Evolutionary conservation across 2,329 filamentous ascomycete genomes (phyloP), one percentile per base, ranked within the genome.

Genomic region (Hypoxylon sp.): DNA sequence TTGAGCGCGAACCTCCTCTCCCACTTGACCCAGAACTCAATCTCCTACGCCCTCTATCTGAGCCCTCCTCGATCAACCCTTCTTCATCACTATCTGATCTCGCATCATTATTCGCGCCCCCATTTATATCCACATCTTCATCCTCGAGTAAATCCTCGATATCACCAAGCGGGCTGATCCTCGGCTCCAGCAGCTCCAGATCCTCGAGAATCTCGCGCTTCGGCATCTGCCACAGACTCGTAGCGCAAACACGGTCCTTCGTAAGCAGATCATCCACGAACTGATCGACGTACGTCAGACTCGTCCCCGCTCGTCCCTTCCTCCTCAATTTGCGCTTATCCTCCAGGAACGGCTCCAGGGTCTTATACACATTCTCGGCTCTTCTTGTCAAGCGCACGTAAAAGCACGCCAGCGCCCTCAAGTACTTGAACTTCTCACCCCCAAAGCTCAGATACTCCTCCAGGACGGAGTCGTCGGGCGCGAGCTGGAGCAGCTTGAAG

Each of bases 401-500:
- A 79, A 99, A 98, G 1, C 91, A 91, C 0, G 95, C 95, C 71
- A 99, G 84, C 0, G 93, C 95, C 64, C 95, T 90, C 60, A 99
- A 84, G 80, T 99, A 99, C 81, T 93, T 94, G 79, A 95, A 94
- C 59, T 89, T 83, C 40, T 92, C 90, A 50, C 90, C 94, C 61
- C 91, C 91, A 75, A 91, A 91, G 63, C 89, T 83, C 31, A 99
- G 81, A 79, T 98, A 98, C 77, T 94, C 93, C 44, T 88, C 81
- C 30, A 99, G 83, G 35, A 98, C 88, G 48, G 91, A 92, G 78
- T 93, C 91, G 68, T 89, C 88, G 1, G 96, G 96, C 27, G 90
- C 90, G 8, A 99, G 87, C 82, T 98, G 94, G 63, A 98, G 87
- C 58, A 99, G 86, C 84, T 98, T 99, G 82, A 99, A 97, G 2